These are phyloP conservation scores for Ocimum tenuiflorum DNA, from an alignment of 257 asterid species.

Conservation along the genomic window DNA sequence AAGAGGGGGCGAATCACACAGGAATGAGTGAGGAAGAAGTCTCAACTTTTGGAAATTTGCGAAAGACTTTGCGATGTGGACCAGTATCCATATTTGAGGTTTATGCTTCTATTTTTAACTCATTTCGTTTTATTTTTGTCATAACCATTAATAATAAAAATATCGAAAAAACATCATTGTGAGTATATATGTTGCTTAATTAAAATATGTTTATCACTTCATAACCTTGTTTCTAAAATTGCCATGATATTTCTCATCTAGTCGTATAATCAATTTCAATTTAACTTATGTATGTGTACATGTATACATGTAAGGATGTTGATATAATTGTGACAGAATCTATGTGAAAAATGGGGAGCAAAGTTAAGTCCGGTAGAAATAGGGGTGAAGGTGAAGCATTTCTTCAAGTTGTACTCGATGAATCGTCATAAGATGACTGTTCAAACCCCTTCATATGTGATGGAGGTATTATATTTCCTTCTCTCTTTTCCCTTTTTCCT, in stretches of 20 bases:
- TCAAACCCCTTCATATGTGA: conserved; percentile 63
- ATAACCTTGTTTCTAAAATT: too few species aligned
- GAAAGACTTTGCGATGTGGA: conserved; percentile 60
- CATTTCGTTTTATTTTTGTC: too few species aligned
- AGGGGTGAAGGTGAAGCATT: conserved; percentile 62
- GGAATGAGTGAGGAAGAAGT: conserved; percentile 63
- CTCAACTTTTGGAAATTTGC: conserved; percentile 54
- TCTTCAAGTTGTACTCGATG: conserved; percentile 56
- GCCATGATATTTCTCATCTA: too few species aligned
- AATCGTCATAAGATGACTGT: conserved; percentile 75
- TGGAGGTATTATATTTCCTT: conserved; percentile 36
- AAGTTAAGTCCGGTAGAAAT: conserved; percentile 47
- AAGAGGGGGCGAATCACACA: conserved; percentile 45
- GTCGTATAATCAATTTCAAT: too few species aligned
- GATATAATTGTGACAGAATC: conserved; percentile 37
- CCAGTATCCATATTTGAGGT: conserved; percentile 85
- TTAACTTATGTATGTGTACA: too few species aligned
- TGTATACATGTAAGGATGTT: background rate
- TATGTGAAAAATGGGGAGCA: conserved; percentile 61
- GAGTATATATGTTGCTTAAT: too few species aligned
- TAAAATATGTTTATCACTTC: too few species aligned
- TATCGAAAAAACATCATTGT: too few species aligned
- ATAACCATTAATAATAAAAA: too few species aligned
- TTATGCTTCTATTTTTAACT: background rate
- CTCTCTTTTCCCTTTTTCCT: too few species aligned